A percentile compares a stretch with the other conserved stretches of the same genome.
These are phyloP conservation scores for Fusarium sp. DNA, from an alignment of 2,329 filamentous ascomycete genomes.

Conservation along the genomic window DNA sequence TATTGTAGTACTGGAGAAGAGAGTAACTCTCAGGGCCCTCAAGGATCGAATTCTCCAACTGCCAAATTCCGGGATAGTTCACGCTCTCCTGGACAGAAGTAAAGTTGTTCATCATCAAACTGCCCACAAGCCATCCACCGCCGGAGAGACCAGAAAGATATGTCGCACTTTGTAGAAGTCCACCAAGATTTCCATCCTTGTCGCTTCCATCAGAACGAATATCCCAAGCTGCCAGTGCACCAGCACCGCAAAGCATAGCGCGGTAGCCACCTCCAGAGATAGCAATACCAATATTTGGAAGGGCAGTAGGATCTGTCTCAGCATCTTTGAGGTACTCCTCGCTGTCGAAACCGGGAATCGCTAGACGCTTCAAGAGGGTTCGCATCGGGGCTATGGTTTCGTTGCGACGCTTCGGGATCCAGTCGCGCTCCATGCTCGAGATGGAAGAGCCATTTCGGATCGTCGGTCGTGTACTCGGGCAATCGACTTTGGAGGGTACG, in stretches of 20 bases:
- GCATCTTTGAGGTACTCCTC: conserved; percentile 69
- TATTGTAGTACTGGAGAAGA: conserved; percentile 53
- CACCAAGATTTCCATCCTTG: conserved; percentile 75
- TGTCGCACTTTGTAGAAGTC: conserved; percentile 81
- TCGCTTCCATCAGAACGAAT: conserved; percentile 66
- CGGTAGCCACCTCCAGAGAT: conserved; percentile 87
- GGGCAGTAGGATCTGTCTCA: conserved; percentile 46
- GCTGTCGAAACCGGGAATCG: conserved; percentile 84
- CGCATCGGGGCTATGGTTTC: conserved; percentile 81
- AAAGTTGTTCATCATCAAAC: conserved; percentile 86
- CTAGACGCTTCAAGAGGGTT: conserved; percentile 75
- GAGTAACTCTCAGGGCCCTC: conserved; percentile 52
- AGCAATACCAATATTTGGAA: conserved; percentile 75
- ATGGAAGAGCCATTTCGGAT: conserved; percentile 71
- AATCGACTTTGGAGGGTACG: conserved; percentile 73
- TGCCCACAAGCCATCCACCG: conserved; percentile 87
- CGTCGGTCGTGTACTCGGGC: conserved; percentile 74
- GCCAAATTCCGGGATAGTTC: conserved; percentile 52
- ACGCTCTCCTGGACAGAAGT: conserved; percentile 62
- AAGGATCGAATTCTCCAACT: conserved; percentile 56
- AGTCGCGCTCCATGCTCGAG: conserved; percentile 76
- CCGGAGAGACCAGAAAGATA: conserved; percentile 86
- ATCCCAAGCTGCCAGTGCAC: conserved; percentile 83
- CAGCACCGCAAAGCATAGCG: conserved; percentile 86
- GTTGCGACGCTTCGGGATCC: conserved; percentile 77